These are phyloP conservation scores for Dillenia turbinata DNA, from an alignment of 164 flowering plant species.

Conservation along the genomic window DNA sequence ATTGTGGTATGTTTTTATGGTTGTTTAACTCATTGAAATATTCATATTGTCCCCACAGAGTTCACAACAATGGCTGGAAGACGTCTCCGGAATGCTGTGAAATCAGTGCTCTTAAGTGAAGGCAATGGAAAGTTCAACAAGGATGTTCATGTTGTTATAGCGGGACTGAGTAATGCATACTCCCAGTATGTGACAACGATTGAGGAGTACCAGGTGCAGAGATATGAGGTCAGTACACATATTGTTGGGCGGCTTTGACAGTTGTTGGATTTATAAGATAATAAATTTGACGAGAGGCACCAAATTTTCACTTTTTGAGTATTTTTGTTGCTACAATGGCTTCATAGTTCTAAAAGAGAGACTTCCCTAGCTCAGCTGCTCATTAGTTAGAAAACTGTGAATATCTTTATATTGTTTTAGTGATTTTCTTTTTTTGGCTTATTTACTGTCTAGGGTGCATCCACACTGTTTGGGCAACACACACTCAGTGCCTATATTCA, in stretches of 20 bases:
- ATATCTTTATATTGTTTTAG: too few species aligned
- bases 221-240: slow-evolving; percentile 79
- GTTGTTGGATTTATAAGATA: too few species aligned
- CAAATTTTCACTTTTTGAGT: too few species aligned
- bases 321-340: too few species aligned
- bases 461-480: slow-evolving; percentile 90
- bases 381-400: too few species aligned
- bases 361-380: too few species aligned
- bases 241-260: too few species aligned
- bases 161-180: slow-evolving; percentile 88
- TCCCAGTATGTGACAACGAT: slow-evolving; percentile 92
- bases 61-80: slow-evolving; percentile 99
- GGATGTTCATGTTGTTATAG: slow-evolving; percentile 78
- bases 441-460: slow-evolving; percentile 63
- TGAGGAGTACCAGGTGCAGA: slow-evolving; percentile 88
- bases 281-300: too few species aligned
- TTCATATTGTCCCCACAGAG: slow-evolving; percentile 37
- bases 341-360: too few species aligned
- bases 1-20: too few species aligned
- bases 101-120: slow-evolving; percentile 44
- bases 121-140: slow-evolving; percentile 33
- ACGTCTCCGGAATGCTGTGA: slow-evolving; percentile 95
- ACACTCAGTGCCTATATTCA: slow-evolving; percentile 92
- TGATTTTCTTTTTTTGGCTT: too few species aligned
- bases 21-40: too few species aligned